Conservation (phyloP, 1,284 basidiomycete genomes). For the Mycena citricolor region DNA sequence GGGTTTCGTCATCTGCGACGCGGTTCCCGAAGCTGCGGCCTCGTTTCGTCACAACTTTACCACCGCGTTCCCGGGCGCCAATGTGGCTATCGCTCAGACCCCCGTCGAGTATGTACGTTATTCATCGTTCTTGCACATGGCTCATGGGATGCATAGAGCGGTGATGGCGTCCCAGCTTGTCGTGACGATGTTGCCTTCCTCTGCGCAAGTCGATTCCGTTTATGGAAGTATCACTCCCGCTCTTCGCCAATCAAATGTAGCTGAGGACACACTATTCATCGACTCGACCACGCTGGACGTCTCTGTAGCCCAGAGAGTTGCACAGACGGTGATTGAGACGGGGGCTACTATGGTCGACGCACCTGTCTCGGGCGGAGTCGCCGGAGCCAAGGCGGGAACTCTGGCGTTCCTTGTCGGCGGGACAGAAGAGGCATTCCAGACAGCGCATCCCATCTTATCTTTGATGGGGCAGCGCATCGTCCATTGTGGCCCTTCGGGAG, state of each 20-base stretch:
- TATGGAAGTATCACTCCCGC: conserved; percentile 69
- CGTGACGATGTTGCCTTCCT: conserved; percentile 86
- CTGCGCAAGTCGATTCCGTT: conserved; percentile 75
- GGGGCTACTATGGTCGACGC: conserved; percentile 87
- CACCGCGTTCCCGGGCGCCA: conserved; percentile 54
- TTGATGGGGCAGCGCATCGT: conserved; percentile 82
- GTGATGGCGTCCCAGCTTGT: conserved; percentile 63
- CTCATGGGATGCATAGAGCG: conserved; percentile 50
- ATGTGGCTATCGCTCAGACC: conserved; percentile 54
- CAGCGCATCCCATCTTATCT: conserved; percentile 60
- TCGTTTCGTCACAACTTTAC: conserved; percentile 57
- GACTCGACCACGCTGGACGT: conserved; percentile 90
- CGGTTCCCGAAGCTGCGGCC: conserved; percentile 56
- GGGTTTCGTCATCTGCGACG: conserved; percentile 78
- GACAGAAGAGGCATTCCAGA: conserved; percentile 54
- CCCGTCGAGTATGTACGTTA: conserved; percentile 64
- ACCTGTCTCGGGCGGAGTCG: conserved; percentile 86
- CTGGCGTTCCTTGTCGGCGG: conserved; percentile 93
- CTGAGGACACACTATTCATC: conserved; percentile 64
- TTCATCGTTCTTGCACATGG: too few species aligned
- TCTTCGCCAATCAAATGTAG: conserved; percentile 41
- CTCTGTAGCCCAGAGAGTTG: conserved; percentile 65
- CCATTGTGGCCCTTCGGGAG: conserved; percentile 85
- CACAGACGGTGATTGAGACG: conserved; percentile 47
- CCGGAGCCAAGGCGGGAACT: conserved; percentile 82